Evolutionary conservation across 73 alveolate species (phyloP).

Genomic region (Paramecium biaurelia): DNA sequence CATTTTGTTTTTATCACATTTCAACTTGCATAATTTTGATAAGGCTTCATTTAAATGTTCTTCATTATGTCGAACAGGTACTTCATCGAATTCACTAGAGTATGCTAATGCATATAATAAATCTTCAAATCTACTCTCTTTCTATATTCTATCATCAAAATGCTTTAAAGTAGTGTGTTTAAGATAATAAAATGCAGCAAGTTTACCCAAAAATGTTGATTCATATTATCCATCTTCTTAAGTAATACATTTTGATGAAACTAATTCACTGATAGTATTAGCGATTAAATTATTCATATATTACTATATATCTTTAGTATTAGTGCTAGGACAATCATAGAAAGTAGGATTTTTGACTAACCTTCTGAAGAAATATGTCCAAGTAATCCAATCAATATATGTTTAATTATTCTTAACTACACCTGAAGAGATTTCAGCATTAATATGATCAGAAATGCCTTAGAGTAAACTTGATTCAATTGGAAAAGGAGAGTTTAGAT

Average conservation of each 20-base stretch:
- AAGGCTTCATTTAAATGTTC: constrained; percentile 95
- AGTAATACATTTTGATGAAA: constrained; percentile 84
- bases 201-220: constrained; percentile 88
- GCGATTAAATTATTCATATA: constrained; percentile 70
- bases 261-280: constrained; percentile 76
- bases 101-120: constrained; percentile 79
- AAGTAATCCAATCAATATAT: constrained; percentile 81
- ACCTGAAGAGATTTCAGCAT: constrained; percentile 99
- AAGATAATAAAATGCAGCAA: constrained; percentile 96
- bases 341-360: constrained; percentile 82
- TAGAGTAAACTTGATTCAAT: constrained; percentile 96
- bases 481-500: constrained; percentile 98
- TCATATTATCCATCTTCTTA: constrained; percentile 81
- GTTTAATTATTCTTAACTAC: constrained; percentile 68
- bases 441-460: constrained; percentile 97
- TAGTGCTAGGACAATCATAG: constrained; percentile 68
- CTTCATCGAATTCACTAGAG: constrained; percentile 92
- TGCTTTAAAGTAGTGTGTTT: constrained; percentile 87
- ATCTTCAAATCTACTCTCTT: constrained; percentile 63
- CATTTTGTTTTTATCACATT: constrained; percentile 81
- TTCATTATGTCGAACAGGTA: constrained; percentile 99
- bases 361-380: constrained; percentile 91
- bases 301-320: constrained; percentile 28
- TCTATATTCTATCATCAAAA: constrained; percentile 71
- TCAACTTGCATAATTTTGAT: constrained; percentile 86